Percentiles rank a stretch among this genome's conserved stretches.
Evolutionary conservation across 768 basidiomycete species (phyloP).

Genomic region (Mycena vulgaris): DNA sequence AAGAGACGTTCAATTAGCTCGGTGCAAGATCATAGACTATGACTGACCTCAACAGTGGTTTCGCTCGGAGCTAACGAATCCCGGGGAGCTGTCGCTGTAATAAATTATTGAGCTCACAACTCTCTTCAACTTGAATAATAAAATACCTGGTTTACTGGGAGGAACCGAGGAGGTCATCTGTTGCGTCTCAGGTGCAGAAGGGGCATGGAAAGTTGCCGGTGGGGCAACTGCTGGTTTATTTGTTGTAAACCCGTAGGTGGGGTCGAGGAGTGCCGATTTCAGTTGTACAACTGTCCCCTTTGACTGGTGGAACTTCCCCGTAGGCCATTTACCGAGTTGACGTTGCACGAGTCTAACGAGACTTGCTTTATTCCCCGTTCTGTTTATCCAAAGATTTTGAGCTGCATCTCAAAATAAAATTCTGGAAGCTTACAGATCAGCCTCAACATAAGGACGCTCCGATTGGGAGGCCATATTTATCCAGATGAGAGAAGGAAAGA

Average conservation of each 20-base stretch:
- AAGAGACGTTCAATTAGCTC: neutral
- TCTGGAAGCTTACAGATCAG: neutral
- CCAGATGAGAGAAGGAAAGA: neutral
- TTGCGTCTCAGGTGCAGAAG: too few species aligned
- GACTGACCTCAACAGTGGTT: too few species aligned
- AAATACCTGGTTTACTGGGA: too few species aligned
- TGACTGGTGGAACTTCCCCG: neutral
- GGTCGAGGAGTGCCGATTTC: slow-evolving; percentile 1
- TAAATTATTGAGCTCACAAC: too few species aligned
- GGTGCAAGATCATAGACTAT: too few species aligned
- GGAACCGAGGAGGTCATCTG: too few species aligned
- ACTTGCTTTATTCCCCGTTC: neutral
- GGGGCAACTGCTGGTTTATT: neutral
- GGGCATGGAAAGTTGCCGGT: neutral
- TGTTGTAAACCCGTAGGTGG: too few species aligned
- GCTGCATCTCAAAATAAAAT: neutral
- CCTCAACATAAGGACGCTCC: neutral
- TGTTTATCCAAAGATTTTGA: neutral
- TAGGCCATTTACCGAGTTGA: neutral
- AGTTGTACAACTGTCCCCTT: neutral
- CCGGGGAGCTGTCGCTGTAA: too few species aligned
- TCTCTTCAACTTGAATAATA: too few species aligned
- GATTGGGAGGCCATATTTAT: neutral
- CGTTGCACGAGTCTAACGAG: slow-evolving; percentile 8
- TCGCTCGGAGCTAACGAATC: too few species aligned